Percentiles rank a stretch among this genome's conserved stretches.
phyloP scores from a whole-genome alignment of 495 filamentous ascomycete genomes.

The Sordaria brevicollis region DNA sequence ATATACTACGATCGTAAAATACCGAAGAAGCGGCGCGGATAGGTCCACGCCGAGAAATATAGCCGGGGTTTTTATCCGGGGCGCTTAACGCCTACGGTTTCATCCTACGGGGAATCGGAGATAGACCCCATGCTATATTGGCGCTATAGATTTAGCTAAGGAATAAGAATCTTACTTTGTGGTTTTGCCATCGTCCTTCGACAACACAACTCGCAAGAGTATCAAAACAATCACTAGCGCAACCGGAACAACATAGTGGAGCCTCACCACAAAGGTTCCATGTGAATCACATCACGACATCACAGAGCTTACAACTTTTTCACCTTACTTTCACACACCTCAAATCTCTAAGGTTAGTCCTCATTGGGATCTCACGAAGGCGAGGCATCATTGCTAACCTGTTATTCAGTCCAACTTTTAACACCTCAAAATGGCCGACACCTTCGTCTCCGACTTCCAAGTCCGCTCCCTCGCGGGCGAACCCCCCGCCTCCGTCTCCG shows the following conservation, averaged over 20 bases:
- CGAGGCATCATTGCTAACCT: rapidly evolving
- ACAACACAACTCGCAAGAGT: neutral
- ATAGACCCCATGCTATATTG: too few species aligned
- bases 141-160: too few species aligned
- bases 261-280: neutral
- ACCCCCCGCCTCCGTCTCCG: conserved; percentile 29
- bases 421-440: neutral
- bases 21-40: too few species aligned
- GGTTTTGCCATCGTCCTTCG: neutral
- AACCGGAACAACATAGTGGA: neutral
- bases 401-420: neutral
- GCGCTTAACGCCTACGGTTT: too few species aligned
- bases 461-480: conserved; percentile 25
- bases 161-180: too few species aligned
- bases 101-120: too few species aligned
- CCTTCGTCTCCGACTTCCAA: conserved; percentile 22
- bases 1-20: too few species aligned
- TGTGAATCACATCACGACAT: neutral
- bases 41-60: too few species aligned
- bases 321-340: neutral
- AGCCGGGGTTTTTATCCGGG: too few species aligned
- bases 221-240: neutral
- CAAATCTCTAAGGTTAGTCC: neutral
- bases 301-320: neutral
- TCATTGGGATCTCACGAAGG: neutral